Percentiles rank a stretch among this genome's conserved stretches.
Evolutionary conservation across 805 yeast genomes (phyloP).

Genomic region (Saccharomyces paradoxus): DNA sequence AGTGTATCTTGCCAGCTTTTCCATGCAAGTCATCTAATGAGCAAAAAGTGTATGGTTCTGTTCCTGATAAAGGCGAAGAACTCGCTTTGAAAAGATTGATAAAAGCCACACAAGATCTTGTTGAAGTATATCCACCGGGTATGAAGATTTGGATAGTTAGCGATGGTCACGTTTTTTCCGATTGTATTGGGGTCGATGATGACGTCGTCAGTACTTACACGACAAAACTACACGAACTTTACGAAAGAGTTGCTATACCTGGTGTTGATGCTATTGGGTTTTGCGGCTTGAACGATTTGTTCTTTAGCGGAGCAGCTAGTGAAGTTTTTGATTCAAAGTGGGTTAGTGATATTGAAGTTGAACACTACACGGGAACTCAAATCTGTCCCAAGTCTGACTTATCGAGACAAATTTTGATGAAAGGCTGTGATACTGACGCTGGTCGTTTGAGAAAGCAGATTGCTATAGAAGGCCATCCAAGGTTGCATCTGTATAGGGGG

Average conservation of each 20-base stretch:
- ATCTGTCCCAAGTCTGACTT: conserved; percentile 33
- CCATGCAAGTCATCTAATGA: conserved; percentile 57
- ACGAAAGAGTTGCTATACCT: conserved; percentile 31
- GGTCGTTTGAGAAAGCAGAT: conserved; percentile 62
- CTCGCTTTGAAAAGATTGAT: conserved; percentile 35
- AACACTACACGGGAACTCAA: conserved; percentile 34
- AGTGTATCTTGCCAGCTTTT: conserved; percentile 55
- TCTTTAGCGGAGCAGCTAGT: conserved; percentile 27
- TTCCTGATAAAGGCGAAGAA: conserved; percentile 50
- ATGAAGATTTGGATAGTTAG: conserved; percentile 48
- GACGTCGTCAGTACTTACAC: conserved; percentile 44
- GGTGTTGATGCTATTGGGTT: conserved; percentile 32
- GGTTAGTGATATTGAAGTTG: conserved; percentile 26
- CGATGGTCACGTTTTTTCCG: conserved; percentile 60
- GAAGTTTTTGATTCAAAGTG: conserved; percentile 22
- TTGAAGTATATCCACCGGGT: conserved; percentile 46
- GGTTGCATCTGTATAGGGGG: conserved; percentile 47
- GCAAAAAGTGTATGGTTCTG: conserved; percentile 40
- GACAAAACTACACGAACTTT: conserved; percentile 36
- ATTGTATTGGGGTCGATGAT: conserved; percentile 56
- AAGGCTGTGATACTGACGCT: conserved; percentile 44
- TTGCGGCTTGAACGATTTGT: conserved; percentile 36
- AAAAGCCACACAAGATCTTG: conserved; percentile 26
- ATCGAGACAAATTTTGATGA: conserved; percentile 36
- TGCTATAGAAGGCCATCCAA: conserved; percentile 44